These are phyloP conservation scores for Penicillium nucicola DNA, from an alignment of 495 filamentous ascomycete genomes.

Conservation along the genomic window DNA sequence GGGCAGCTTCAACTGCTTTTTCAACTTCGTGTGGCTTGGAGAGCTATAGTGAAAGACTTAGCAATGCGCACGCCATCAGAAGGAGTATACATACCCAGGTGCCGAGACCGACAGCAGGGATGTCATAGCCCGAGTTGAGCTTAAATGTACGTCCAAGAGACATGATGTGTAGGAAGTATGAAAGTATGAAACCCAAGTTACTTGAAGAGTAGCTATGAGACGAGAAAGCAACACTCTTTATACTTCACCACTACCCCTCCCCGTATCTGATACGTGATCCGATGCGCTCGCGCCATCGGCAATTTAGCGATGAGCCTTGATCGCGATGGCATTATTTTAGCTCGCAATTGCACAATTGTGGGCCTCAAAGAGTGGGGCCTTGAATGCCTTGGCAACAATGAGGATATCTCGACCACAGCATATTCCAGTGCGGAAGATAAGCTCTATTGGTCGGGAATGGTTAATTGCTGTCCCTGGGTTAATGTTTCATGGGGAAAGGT, in stretches of 20 bases:
- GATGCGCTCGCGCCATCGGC: constrained; percentile 1
- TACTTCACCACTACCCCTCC: constrained; percentile 9
- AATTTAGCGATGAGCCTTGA: neutral
- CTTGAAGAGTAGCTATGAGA: neutral
- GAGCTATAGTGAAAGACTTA: constrained; percentile 28
- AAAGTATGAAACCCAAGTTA: neutral
- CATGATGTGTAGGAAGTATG: constrained; percentile 18
- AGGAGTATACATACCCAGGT: constrained; percentile 26
- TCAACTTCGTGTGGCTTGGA: constrained; percentile 48
- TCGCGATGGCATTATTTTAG: constrained; percentile 12
- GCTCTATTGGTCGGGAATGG: too few species aligned
- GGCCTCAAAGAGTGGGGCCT: too few species aligned
- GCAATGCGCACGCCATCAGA: neutral
- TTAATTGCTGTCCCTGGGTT: too few species aligned
- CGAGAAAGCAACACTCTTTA: constrained; percentile 3
- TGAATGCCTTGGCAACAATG: too few species aligned
- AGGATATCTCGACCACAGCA: too few species aligned
- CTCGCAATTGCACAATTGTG: constrained; percentile 7
- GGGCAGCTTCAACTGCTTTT: constrained; percentile 44
- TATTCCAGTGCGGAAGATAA: too few species aligned
- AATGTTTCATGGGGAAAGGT: too few species aligned
- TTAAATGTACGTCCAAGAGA: constrained; percentile 38
- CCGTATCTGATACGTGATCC: constrained; percentile 1
- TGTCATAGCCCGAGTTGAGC: constrained; percentile 38
- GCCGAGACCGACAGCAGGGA: constrained; percentile 34